phyloP scores from a whole-genome alignment of 2,329 filamentous ascomycete species.

The Huntiella omanensis region DNA sequence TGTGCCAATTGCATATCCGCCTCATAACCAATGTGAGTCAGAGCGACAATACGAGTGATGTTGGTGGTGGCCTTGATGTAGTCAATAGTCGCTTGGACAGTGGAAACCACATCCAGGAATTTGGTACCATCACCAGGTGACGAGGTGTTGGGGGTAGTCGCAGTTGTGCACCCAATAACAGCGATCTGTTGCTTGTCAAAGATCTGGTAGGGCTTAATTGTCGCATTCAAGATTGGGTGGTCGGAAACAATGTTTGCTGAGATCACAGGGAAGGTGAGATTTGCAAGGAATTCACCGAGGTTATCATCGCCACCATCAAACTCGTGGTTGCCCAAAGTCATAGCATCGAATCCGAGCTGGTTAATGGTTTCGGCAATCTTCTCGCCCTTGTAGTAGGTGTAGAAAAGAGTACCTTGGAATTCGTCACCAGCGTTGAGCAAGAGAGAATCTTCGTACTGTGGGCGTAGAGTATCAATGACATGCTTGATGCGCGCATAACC shows the following conservation, averaged over 20 bases:
- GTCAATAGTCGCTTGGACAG: slow-evolving; percentile 42
- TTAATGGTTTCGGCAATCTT: slow-evolving; percentile 51
- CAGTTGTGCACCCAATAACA: slow-evolving; percentile 45
- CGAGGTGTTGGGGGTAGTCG: slow-evolving; percentile 38
- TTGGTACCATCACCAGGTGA: slow-evolving; percentile 36
- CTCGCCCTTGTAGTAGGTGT: slow-evolving; percentile 45
- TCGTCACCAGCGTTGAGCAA: slow-evolving; percentile 50
- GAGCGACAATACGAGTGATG: slow-evolving; percentile 44
- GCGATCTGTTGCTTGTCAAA: slow-evolving; percentile 42
- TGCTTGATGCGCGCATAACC: slow-evolving; percentile 47
- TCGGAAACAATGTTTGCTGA: slow-evolving; percentile 45
- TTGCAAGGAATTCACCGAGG: slow-evolving; percentile 41
- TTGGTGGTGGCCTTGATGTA: slow-evolving; percentile 41
- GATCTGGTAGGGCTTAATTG: slow-evolving; percentile 46
- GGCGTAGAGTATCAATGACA: slow-evolving; percentile 35
- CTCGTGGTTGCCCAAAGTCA: slow-evolving; percentile 51
- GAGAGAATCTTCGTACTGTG: slow-evolving; percentile 38
- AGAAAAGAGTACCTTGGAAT: slow-evolving; percentile 51
- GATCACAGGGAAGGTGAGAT: slow-evolving; percentile 45
- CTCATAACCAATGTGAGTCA: slow-evolving; percentile 50
- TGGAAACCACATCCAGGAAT: slow-evolving; percentile 37
- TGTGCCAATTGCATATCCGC: slow-evolving; percentile 41
- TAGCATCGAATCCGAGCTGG: slow-evolving; percentile 44
- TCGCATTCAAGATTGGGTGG: slow-evolving; percentile 38
- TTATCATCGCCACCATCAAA: slow-evolving; percentile 46